Evolutionary conservation across 768 basidiomycete species (phyloP).

Genomic region (Mycena alexandri): DNA sequence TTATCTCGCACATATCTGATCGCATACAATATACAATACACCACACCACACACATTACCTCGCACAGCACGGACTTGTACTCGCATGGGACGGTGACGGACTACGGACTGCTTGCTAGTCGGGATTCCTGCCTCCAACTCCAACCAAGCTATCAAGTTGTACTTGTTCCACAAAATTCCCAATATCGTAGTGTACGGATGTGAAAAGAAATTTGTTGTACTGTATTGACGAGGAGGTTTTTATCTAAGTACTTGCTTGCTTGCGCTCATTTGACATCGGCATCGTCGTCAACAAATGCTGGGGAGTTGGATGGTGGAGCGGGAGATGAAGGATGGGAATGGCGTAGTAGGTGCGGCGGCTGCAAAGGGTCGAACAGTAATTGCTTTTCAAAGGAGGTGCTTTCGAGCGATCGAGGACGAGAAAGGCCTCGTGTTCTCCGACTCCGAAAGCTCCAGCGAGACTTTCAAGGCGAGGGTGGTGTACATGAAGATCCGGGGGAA

Average conservation of each 20-base stretch:
- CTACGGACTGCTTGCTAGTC: conserved; percentile 24
- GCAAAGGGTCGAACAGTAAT: neutral
- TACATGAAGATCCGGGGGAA: neutral
- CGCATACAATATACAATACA: neutral
- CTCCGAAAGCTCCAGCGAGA: neutral
- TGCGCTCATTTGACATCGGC: no score
- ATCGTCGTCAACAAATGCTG: no score
- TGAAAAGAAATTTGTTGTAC: neutral
- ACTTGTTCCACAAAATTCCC: conserved; percentile 28
- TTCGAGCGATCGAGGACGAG: neutral
- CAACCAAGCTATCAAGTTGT: conserved; percentile 23
- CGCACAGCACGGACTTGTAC: conserved; percentile 37
- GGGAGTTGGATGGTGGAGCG: conserved; percentile 3
- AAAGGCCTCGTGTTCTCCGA: no score
- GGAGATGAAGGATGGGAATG: conserved; percentile 5
- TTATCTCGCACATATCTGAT: conserved; percentile 29
- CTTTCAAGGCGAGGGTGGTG: neutral
- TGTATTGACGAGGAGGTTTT: neutral
- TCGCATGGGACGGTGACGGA: conserved; percentile 36
- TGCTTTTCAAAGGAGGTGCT: neutral
- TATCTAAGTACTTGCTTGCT: conserved; percentile 5
- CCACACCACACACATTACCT: neutral
- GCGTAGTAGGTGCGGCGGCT: neutral
- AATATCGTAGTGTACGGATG: conserved; percentile 3
- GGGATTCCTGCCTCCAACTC: conserved; percentile 22